phyloP scores from a whole-genome alignment of 2,329 filamentous ascomycete genomes.

The Pezicula carpinea region DNA sequence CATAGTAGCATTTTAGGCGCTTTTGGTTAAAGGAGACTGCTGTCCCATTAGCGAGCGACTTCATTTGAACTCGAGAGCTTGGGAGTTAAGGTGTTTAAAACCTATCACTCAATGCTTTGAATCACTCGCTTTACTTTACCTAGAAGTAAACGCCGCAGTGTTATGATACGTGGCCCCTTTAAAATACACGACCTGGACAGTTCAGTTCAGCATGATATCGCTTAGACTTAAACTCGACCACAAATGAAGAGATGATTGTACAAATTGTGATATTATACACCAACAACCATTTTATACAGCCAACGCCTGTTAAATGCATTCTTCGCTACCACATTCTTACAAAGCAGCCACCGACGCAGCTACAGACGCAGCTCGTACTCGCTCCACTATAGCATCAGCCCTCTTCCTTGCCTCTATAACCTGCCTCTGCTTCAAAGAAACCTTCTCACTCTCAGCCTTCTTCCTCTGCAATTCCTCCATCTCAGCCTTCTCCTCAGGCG shows the following conservation, averaged over 20 bases:
- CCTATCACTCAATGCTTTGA: background rate
- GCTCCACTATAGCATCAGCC: constrained; percentile 53
- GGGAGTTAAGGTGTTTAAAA: background rate
- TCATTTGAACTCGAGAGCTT: background rate
- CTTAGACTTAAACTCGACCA: too few relatives aligned
- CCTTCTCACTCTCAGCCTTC: constrained; percentile 43
- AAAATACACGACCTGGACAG: background rate
- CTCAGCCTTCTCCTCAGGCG: constrained; percentile 53
- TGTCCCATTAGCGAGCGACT: background rate
- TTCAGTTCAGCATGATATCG: background rate
- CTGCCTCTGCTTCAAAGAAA: constrained; percentile 49
- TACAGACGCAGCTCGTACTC: constrained; percentile 39
- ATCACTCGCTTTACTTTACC: background rate
- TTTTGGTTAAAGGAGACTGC: background rate
- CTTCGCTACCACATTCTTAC: background rate
- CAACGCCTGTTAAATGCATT: constrained; percentile 13
- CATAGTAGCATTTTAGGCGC: constrained; percentile 1
- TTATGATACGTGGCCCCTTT: background rate
- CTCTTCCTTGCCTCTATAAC: constrained; percentile 53
- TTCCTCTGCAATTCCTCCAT: constrained; percentile 53
- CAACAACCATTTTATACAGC: constrained; percentile 8
- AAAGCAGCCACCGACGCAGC: background rate
- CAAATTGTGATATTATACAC: background rate
- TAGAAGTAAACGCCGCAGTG: background rate
- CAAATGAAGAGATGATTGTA: background rate